Evolutionary conservation across 495 filamentous ascomycete genomes (phyloP).

Genomic region (Penicillium pulvis): DNA sequence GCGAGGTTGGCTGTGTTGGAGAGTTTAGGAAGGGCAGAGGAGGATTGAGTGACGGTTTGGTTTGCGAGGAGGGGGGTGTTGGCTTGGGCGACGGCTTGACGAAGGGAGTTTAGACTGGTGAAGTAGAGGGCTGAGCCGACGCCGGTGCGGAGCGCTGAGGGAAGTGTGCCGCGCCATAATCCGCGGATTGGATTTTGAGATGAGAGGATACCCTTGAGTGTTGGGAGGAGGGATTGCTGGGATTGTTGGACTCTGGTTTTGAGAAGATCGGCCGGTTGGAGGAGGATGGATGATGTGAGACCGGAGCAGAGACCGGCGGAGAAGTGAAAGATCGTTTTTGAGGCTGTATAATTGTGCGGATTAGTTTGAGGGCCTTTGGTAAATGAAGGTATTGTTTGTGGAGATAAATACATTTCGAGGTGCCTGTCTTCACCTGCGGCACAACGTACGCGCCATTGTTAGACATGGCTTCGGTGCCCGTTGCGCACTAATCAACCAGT

Average conservation of each 20-base stretch:
- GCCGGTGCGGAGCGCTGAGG: constrained; percentile 88
- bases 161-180: constrained; percentile 95
- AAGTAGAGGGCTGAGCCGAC: constrained; percentile 95
- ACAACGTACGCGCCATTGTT: constrained; percentile 37
- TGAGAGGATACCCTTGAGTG: constrained; percentile 67
- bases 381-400: background rate
- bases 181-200: constrained; percentile 63
- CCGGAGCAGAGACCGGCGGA: constrained; percentile 85
- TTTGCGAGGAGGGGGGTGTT: constrained; percentile 28
- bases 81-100: constrained; percentile 63
- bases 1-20: constrained; percentile 82
- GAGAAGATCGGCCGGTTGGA: constrained; percentile 95
- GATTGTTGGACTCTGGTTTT: constrained; percentile 86
- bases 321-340: constrained; percentile 74
- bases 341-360: constrained; percentile 27
- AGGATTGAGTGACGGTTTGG: constrained; percentile 42
- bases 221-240: constrained; percentile 64
- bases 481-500: background rate
- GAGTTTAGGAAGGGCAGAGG: constrained; percentile 80
- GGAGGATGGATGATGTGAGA: constrained; percentile 80
- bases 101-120: constrained; percentile 79
- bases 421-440: constrained; percentile 36
- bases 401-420: constrained; percentile 33
- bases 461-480: constrained; percentile 29
- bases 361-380: constrained; percentile 9